These are phyloP conservation scores for Silene conica DNA, from an alignment of 148 eudicot species.

Conservation along the genomic window DNA sequence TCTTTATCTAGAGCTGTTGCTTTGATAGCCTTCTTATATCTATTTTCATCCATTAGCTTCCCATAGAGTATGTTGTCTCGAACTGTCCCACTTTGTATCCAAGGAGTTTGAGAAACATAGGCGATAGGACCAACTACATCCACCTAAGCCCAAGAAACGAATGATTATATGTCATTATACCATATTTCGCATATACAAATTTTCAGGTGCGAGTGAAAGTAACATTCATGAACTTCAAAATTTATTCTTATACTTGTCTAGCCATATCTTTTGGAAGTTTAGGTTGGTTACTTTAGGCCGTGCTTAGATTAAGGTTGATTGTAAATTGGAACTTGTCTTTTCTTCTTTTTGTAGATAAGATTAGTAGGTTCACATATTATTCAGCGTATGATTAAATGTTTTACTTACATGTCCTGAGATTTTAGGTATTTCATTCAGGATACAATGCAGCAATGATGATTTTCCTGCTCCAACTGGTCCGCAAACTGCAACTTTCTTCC, in stretches of 20 bases:
- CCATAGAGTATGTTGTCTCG: constrained; percentile 61
- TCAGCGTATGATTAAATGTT: background rate
- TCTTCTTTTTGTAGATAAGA: too few species aligned
- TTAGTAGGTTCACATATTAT: too few species aligned
- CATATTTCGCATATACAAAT: too few species aligned
- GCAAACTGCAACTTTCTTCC: constrained; percentile 54
- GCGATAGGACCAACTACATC: constrained; percentile 42
- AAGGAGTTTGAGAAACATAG: constrained; percentile 59
- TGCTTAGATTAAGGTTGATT: too few species aligned
- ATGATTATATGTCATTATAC: too few species aligned
- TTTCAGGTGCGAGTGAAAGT: too few species aligned
- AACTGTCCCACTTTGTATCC: constrained; percentile 72
- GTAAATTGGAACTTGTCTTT: too few species aligned
- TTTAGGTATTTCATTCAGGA: constrained; percentile 52
- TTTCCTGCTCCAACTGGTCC: constrained; percentile 71
- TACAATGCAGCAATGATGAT: constrained; percentile 48
- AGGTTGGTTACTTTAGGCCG: too few species aligned
- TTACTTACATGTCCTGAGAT: constrained; percentile 40
- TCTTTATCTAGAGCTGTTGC: constrained; percentile 44
- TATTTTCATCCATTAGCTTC: constrained; percentile 36
- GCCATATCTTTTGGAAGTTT: too few species aligned
- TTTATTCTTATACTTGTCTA: too few species aligned
- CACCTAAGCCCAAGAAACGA: constrained; percentile 33
- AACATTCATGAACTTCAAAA: too few species aligned
- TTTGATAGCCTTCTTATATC: constrained; percentile 38